A percentile compares a stretch with the other conserved stretches of the same genome.
Evolutionary conservation across 768 basidiomycete species (phyloP).

Genomic region (Rhodotorula toruloides): DNA sequence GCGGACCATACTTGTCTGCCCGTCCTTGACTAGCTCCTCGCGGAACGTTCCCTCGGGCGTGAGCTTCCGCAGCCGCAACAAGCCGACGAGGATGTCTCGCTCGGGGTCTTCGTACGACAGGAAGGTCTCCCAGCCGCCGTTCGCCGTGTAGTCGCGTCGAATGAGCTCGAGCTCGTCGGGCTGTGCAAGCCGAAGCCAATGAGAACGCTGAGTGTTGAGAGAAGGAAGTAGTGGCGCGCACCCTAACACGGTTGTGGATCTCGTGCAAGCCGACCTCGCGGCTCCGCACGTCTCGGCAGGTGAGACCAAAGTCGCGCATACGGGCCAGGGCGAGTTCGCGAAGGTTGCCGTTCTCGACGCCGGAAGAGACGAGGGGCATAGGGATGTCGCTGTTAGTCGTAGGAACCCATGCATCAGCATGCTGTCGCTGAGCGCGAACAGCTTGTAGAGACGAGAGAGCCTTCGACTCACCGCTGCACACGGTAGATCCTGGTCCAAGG

Average conservation of each 20-base stretch:
- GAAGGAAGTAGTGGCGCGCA: neutral
- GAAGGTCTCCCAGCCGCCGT: slow-evolving; percentile 99
- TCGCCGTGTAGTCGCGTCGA: slow-evolving; percentile 89
- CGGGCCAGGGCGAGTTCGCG: slow-evolving; percentile 91
- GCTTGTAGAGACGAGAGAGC: neutral
- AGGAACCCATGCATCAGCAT: neutral
- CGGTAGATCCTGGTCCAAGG: slow-evolving; percentile 99
- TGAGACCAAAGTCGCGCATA: slow-evolving; percentile 98
- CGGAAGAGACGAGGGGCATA: slow-evolving; percentile 88
- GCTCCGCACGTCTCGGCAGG: slow-evolving; percentile 93
- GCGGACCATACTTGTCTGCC: slow-evolving; percentile 72
- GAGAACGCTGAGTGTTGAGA: neutral
- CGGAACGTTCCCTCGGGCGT: slow-evolving; percentile 89
- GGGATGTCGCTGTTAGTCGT: slow-evolving; percentile 73
- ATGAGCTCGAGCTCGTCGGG: slow-evolving; percentile 81
- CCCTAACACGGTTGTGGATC: slow-evolving; percentile 91
- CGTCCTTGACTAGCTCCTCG: slow-evolving; percentile 70
- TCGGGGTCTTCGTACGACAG: slow-evolving; percentile 97
- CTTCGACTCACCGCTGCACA: slow-evolving; percentile 69
- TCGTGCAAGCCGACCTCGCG: slow-evolving; percentile 98
- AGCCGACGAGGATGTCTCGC: slow-evolving; percentile 87
- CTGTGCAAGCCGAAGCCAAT: slow-evolving; percentile 47
- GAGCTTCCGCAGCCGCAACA: slow-evolving; percentile 86
- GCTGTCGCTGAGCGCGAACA: neutral
- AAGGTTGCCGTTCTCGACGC: slow-evolving; percentile 96